Conservation (phyloP, 768 basidiomycete species). For the Lepiota venenata region DNA sequence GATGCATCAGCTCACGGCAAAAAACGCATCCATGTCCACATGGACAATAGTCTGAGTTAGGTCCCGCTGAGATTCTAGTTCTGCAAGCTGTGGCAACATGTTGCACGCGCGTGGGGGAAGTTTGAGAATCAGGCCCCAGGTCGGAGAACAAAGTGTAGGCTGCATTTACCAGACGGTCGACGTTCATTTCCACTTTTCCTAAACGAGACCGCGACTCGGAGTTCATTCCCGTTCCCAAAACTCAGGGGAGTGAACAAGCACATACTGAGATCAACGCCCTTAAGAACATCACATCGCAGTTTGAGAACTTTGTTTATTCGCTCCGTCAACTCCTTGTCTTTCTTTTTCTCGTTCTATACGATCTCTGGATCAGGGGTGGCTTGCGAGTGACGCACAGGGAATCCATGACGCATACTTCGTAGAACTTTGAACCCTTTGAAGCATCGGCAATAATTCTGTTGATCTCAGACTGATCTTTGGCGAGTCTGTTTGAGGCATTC, state of each 20-base stretch:
- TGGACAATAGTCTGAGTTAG: slow-evolving; percentile 85
- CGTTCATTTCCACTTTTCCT: slow-evolving; percentile 61
- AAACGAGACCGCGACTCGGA: slow-evolving; percentile 13
- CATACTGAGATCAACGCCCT: slow-evolving; percentile 55
- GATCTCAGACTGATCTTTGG: slow-evolving; percentile 78
- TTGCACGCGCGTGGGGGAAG: background rate
- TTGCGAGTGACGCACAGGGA: background rate
- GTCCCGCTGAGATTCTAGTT: slow-evolving; percentile 75
- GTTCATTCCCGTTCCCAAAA: background rate
- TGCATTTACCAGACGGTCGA: slow-evolving; percentile 60
- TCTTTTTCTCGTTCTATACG: slow-evolving; percentile 80
- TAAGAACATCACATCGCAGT: slow-evolving; percentile 55
- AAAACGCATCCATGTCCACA: slow-evolving; percentile 96
- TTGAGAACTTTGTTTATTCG: slow-evolving; percentile 70
- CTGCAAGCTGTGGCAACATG: slow-evolving; percentile 39
- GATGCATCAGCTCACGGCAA: slow-evolving; percentile 40
- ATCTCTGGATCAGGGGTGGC: slow-evolving; percentile 6
- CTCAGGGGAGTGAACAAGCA: slow-evolving; percentile 10
- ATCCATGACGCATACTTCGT: slow-evolving; percentile 50
- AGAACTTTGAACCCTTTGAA: slow-evolving; percentile 92
- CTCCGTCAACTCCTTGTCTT: slow-evolving; percentile 80
- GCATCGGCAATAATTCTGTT: slow-evolving; percentile 88
- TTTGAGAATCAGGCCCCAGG: background rate
- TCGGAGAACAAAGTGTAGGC: background rate
- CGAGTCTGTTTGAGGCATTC: slow-evolving; percentile 40